Conservation (phyloP, 441 rosid genomes). For the Syzygium malaccense region DNA sequence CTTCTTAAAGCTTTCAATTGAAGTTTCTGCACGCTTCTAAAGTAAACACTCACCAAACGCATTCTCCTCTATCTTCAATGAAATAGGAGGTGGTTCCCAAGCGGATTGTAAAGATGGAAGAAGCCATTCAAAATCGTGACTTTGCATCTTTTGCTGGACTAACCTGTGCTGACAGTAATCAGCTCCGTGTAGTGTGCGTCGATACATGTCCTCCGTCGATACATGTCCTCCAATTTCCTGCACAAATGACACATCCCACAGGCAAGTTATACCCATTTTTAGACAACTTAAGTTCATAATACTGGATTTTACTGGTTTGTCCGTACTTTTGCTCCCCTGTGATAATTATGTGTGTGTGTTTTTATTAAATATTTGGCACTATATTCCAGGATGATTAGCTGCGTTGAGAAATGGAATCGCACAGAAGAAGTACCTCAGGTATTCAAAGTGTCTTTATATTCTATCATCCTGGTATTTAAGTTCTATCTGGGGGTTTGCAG, state of each 20-base stretch:
- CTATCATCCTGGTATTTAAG: not conserved
- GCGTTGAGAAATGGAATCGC: constrained; percentile 81
- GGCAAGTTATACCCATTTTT: constrained; percentile 25
- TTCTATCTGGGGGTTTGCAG: not conserved
- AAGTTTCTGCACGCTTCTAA: not conserved
- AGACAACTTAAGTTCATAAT: not conserved
- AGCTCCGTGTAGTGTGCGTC: constrained; percentile 87
- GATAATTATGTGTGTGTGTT: not conserved
- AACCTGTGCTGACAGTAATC: constrained; percentile 82
- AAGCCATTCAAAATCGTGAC: constrained; percentile 57
- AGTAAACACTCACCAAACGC: not conserved
- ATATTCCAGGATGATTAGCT: constrained; percentile 67
- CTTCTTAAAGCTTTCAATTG: not conserved
- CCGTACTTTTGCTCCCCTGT: not conserved
- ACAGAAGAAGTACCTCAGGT: constrained; percentile 74
- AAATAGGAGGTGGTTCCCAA: constrained; percentile 76
- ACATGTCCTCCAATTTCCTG: constrained; percentile 87
- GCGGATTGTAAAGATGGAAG: constrained; percentile 67
- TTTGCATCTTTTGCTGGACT: constrained; percentile 62
- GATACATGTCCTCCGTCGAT: constrained; percentile 89
- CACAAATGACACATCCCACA: constrained; percentile 91
- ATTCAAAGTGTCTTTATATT: not conserved
- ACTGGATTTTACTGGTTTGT: not conserved
- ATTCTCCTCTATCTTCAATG: not conserved
- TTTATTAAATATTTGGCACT: not conserved